Evolutionary conservation across 345 rosid species (phyloP).

Genomic region (Citrus glauca): DNA sequence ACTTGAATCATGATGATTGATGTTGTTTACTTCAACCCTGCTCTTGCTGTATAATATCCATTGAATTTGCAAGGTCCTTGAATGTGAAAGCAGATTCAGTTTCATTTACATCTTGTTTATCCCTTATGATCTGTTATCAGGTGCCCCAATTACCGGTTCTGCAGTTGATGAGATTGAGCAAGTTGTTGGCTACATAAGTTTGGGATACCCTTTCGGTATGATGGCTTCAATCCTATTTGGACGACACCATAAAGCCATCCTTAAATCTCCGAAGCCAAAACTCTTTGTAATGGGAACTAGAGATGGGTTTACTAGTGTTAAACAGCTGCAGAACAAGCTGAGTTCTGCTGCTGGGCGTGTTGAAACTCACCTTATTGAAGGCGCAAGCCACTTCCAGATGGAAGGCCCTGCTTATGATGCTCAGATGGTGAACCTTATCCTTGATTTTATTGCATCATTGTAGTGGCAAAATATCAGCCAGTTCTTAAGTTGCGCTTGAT

Average conservation of each 20-base stretch:
- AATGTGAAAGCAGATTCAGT: neutral
- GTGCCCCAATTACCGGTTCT: constrained; percentile 95
- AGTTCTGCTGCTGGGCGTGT: constrained; percentile 56
- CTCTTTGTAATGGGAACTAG: constrained; percentile 91
- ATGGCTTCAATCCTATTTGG: constrained; percentile 82
- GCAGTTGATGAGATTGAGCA: constrained; percentile 73
- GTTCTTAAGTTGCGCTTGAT: neutral
- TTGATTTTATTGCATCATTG: constrained; percentile 53
- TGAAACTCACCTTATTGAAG: constrained; percentile 76
- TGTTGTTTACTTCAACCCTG: neutral
- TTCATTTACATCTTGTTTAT: neutral
- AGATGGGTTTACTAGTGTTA: constrained; percentile 90
- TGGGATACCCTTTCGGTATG: constrained; percentile 90
- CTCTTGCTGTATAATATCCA: neutral
- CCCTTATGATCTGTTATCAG: constrained; percentile 31
- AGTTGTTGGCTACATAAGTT: constrained; percentile 74
- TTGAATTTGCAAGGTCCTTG: neutral
- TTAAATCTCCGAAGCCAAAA: constrained; percentile 73
- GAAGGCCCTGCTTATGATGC: constrained; percentile 86
- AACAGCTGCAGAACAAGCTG: constrained; percentile 82
- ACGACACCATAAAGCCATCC: constrained; percentile 74
- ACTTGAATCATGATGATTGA: neutral
- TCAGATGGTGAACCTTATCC: constrained; percentile 65
- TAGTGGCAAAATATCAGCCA: constrained; percentile 17
- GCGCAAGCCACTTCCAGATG: constrained; percentile 91